phyloP scores from a whole-genome alignment of 2,329 filamentous ascomycete genomes.

The Trichoderma guizhouense region DNA sequence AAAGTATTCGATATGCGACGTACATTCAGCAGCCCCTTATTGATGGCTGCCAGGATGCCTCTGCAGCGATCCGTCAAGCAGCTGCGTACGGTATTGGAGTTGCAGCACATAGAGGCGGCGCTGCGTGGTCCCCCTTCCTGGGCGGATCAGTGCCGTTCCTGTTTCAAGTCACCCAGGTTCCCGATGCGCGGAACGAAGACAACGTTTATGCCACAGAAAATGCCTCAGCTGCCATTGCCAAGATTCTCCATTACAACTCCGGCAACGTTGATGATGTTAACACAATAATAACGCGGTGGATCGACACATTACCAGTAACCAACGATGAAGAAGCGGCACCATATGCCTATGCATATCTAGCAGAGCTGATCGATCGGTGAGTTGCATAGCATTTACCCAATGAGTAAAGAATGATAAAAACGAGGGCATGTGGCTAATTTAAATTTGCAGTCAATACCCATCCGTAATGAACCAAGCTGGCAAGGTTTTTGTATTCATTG shows the following conservation, averaged over 20 bases:
- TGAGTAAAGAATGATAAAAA: background rate
- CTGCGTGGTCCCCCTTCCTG: constrained; percentile 83
- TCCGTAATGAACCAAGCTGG: constrained; percentile 72
- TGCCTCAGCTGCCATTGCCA: constrained; percentile 91
- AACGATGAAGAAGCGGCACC: constrained; percentile 98
- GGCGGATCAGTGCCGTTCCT: constrained; percentile 74
- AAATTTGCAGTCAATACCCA: constrained; percentile 69
- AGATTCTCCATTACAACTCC: constrained; percentile 89
- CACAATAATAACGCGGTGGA: constrained; percentile 77
- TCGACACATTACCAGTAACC: constrained; percentile 83
- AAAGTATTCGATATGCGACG: constrained; percentile 81
- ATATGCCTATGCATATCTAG: constrained; percentile 89
- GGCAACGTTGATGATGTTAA: constrained; percentile 72
- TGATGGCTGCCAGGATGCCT: constrained; percentile 78
- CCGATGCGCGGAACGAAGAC: constrained; percentile 82
- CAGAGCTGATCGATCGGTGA: constrained; percentile 91
- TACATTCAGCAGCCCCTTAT: constrained; percentile 86
- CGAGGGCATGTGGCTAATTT: constrained; percentile 26
- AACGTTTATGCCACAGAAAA: constrained; percentile 98
- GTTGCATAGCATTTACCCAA: constrained; percentile 37
- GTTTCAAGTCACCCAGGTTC: constrained; percentile 78
- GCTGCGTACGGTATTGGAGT: constrained; percentile 95
- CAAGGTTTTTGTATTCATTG: constrained; percentile 81
- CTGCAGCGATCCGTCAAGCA: constrained; percentile 90
- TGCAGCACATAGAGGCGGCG: constrained; percentile 86